These are phyloP conservation scores for Taiwanofungus camphoratus DNA, from an alignment of 1,284 basidiomycete genomes.

Conservation along the genomic window DNA sequence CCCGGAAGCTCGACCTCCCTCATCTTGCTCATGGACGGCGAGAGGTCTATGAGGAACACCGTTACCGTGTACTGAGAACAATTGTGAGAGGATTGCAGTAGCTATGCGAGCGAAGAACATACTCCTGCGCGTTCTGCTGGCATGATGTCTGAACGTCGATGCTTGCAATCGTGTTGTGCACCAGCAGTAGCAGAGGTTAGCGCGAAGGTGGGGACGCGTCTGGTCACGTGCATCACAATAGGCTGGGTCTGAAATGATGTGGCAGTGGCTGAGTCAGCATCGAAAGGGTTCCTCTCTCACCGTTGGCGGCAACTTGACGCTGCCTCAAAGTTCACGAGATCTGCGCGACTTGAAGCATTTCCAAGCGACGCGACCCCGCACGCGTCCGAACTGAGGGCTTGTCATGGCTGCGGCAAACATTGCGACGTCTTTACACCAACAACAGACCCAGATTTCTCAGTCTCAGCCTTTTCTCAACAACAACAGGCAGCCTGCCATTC, in stretches of 20 bases:
- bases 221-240: conserved; percentile 1
- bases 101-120: conserved; percentile 7
- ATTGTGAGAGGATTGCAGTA: neutral
- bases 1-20: conserved; percentile 53
- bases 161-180: conserved; percentile 7
- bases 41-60: conserved; percentile 85
- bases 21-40: conserved; percentile 74
- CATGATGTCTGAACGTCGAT: conserved; percentile 42
- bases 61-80: conserved; percentile 65
- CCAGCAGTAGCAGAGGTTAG: conserved; percentile 1
- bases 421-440: conserved; percentile 19
- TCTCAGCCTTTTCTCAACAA: conserved; percentile 14
- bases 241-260: neutral
- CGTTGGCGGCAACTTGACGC: neutral
- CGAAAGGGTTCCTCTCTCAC: neutral
- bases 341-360: conserved; percentile 18
- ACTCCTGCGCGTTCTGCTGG: conserved; percentile 74
- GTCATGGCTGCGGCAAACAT: conserved; percentile 28
- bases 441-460: conserved; percentile 9
- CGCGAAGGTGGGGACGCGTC: conserved; percentile 19
- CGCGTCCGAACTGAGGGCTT: conserved; percentile 11
- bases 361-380: conserved; percentile 19
- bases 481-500: conserved; percentile 15
- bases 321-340: conserved; percentile 20
- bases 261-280: conserved; percentile 17